Evolutionary conservation across 345 rosid species (phyloP), one percentile per base, ranked within the genome.

Genomic region (Luvunga scandens): DNA sequence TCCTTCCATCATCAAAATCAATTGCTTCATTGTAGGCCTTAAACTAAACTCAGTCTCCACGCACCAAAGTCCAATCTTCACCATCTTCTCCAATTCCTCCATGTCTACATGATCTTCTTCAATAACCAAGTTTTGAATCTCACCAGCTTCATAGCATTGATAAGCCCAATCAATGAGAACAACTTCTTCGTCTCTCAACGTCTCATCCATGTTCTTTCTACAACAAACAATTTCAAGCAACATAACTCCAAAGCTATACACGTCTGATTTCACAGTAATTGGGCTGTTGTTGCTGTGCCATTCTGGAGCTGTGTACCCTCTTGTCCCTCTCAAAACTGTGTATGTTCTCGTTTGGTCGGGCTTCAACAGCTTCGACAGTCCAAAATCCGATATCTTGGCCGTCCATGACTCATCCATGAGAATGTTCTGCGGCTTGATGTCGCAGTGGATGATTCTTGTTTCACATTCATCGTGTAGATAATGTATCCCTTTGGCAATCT

Each of bases 301-400:
- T 36, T 78, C 64, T 9, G 71, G 80, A 22, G 80, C 65, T 16
- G 21, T 9, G 4, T 42, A 42, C 0, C 48, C 48, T 42, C 14
- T 42, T 39, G 13, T 14, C 27, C 66, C 77, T 53, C 66, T 72
- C 13, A 21, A 8, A 9, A 6, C 4, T 21, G 48, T 66, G 68
- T 24, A 79, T 25, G 76, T 79, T 55, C 68, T 79, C 1, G 61
- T 72, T 66, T 79, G 77, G 62, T 79, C 68, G 7, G 73, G 77
- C 70, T 56, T 73, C 42, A 66, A 27, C 0, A 79, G 28, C 73
- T 73, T 66, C 53, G 10, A 38, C 0, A 38, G 42, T 74, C 25
- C 69, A 13, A 79, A 79, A 57, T 79, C 53, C 0, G 36, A 55
- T 19, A 66, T 79, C 42, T 73, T 79, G 12, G 68, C 34, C n/a